These are phyloP conservation scores for Drosera capensis DNA, from an alignment of 148 eudicot species.

Conservation along the genomic window DNA sequence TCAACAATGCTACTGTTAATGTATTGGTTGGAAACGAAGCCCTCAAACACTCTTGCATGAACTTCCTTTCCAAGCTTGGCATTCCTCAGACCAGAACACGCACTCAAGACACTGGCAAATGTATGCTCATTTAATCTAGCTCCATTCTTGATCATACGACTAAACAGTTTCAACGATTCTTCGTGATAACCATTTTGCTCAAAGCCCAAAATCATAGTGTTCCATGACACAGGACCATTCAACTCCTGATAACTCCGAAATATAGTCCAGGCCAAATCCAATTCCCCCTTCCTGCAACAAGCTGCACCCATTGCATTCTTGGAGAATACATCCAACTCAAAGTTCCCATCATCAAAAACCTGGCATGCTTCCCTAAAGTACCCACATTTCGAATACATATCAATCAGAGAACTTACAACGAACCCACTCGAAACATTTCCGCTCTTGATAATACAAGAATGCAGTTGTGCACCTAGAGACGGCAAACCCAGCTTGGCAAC, in stretches of 20 bases:
- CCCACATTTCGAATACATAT: constrained; percentile 84
- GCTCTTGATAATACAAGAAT: constrained; percentile 57
- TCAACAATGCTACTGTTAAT: constrained; percentile 65
- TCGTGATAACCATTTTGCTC: constrained; percentile 42
- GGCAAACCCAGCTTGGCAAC: constrained; percentile 27
- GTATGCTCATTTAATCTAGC: constrained; percentile 53
- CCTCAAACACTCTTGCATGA: constrained; percentile 52
- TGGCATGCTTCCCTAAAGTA: constrained; percentile 36
- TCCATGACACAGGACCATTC: constrained; percentile 72
- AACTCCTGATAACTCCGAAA: constrained; percentile 43
- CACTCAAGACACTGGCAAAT: constrained; percentile 48
- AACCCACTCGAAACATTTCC: constrained; percentile 36
- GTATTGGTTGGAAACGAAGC: constrained; percentile 34
- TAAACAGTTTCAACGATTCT: constrained; percentile 39
- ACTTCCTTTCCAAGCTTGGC: constrained; percentile 62
- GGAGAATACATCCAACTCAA: constrained; percentile 35
- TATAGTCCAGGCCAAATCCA: constrained; percentile 35
- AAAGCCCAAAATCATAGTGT: constrained; percentile 64
- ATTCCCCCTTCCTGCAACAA: constrained; percentile 58
- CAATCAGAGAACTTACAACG: constrained; percentile 56
- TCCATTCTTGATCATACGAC: constrained; percentile 34
- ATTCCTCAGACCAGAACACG: constrained; percentile 47
- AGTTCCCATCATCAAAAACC: constrained; percentile 23
- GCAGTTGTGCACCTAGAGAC: constrained; percentile 50
- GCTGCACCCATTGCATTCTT: constrained; percentile 80